These are phyloP conservation scores for Penicillium digitatum DNA, from an alignment of 2,329 filamentous ascomycete genomes.

Conservation along the genomic window DNA sequence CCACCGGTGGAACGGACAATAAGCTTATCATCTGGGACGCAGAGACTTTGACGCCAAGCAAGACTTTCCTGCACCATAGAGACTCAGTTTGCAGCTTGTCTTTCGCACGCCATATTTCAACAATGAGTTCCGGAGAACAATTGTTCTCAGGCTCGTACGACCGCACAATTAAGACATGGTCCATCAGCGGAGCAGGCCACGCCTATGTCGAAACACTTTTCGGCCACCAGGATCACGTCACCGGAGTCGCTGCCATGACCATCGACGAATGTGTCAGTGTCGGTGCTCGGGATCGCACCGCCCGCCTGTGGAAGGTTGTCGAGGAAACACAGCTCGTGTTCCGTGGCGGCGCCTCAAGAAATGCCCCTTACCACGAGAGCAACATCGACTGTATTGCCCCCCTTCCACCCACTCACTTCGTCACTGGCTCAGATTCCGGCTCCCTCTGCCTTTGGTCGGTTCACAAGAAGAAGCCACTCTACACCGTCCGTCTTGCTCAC, in stretches of 20 bases:
- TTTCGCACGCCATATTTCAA: slow-evolving; percentile 71
- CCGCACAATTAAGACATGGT: slow-evolving; percentile 93
- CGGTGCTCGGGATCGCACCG: slow-evolving; percentile 84
- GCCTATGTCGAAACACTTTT: slow-evolving; percentile 95
- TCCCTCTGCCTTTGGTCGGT: slow-evolving; percentile 81
- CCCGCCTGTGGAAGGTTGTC: slow-evolving; percentile 89
- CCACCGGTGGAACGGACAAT: slow-evolving; percentile 80
- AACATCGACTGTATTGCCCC: slow-evolving; percentile 90
- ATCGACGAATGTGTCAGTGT: slow-evolving; percentile 89
- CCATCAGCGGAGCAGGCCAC: slow-evolving; percentile 68
- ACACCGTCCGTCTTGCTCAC: slow-evolving; percentile 74
- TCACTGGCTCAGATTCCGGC: slow-evolving; percentile 92
- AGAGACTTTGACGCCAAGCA: slow-evolving; percentile 69
- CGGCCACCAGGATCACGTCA: slow-evolving; percentile 87
- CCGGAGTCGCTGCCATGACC: slow-evolving; percentile 76
- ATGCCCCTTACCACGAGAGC: slow-evolving; percentile 62
- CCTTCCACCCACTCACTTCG: slow-evolving; percentile 83
- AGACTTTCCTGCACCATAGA: slow-evolving; percentile 86
- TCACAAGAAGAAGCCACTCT: slow-evolving; percentile 91
- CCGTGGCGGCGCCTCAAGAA: slow-evolving; percentile 63
- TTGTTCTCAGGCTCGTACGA: slow-evolving; percentile 88
- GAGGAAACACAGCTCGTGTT: slow-evolving; percentile 96
- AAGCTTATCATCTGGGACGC: slow-evolving; percentile 87
- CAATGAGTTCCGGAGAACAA: slow-evolving; percentile 63
- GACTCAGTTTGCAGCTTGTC: slow-evolving; percentile 80